Percentiles rank a stretch among this genome's conserved stretches.
These are phyloP conservation scores for Penicillium atrosanguineum DNA, from an alignment of 495 filamentous ascomycete species.

Conservation along the genomic window DNA sequence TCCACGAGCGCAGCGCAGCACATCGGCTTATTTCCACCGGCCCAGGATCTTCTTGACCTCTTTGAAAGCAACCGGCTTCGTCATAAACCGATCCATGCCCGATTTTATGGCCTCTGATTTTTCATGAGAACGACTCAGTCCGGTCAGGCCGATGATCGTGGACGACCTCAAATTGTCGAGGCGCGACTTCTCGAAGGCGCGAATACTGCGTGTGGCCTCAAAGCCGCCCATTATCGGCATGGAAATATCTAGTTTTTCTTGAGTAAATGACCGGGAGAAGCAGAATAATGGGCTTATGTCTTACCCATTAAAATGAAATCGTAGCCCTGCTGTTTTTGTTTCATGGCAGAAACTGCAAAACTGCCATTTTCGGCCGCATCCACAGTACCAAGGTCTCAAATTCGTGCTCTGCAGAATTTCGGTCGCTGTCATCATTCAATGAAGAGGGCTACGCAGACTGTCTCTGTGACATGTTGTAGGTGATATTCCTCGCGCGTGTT, in stretches of 20 bases:
- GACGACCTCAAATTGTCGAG: conserved; percentile 32
- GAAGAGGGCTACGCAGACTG: conserved; percentile 75
- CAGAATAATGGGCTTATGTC: neutral
- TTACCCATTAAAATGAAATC: conserved; percentile 58
- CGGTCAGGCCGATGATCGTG: conserved; percentile 40
- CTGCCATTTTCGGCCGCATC: conserved; percentile 49
- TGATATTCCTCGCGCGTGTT: neutral
- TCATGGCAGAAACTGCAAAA: conserved; percentile 49
- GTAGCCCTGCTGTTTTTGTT: conserved; percentile 37
- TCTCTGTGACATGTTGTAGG: conserved; percentile 34
- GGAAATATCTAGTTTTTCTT: conserved; percentile 48
- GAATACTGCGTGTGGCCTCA: conserved; percentile 61
- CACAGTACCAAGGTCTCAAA: conserved; percentile 32
- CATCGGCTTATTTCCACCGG: conserved; percentile 33
- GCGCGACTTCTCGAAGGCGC: conserved; percentile 53
- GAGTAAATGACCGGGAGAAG: neutral
- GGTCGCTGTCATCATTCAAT: conserved; percentile 69
- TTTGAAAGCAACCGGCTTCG: conserved; percentile 63
- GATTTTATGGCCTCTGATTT: conserved; percentile 63
- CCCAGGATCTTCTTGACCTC: conserved; percentile 45
- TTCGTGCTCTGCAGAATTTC: conserved; percentile 58
- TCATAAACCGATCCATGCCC: conserved; percentile 71
- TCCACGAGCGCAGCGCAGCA: conserved; percentile 11
- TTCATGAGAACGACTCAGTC: conserved; percentile 60
- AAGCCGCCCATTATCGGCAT: conserved; percentile 75